Evolutionary conservation across 1,139 yeast genomes (phyloP), one percentile per base, ranked within the genome.

Genomic region (Hyphopichia wangnamkhiaoensis): DNA sequence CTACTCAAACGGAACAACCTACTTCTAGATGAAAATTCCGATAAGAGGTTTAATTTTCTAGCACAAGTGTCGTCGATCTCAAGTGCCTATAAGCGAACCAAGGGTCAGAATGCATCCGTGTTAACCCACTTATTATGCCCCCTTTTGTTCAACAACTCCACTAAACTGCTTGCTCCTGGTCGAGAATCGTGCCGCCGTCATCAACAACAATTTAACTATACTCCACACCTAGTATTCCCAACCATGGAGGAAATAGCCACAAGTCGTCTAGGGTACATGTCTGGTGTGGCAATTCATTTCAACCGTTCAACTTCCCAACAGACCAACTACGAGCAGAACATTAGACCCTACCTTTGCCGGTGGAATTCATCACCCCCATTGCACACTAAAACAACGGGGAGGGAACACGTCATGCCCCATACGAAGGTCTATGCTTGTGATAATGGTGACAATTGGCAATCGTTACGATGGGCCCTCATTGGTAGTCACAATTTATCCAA

Each of bases 401-500:
- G 76, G 31, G 72, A 64, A 34, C 40, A 44, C 1, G 61, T 65
- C 1, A 60, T 68, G 12, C 74, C 77, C 1, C 77, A 71, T 44
- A 67, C 61, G 5, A 71, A 71, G 45, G 44, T 68, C 34, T 66
- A 68, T 37, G 49, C 66, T 40, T 63, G 74, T 47, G 68, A 74
- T 61, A 56, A 76, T 71, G 58, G 68, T 49, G 79, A 78, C 48
- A 52, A 71, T 36, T 81, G 80, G 63, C 47, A 61, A 19, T 58
- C 77, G 1, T 49, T 82, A 2, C 72, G 75, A 39, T 84, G 90
- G 89, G 74, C 79, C 13, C 50, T 81, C n/a, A 65, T 81, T 56
- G 82, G 87, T 1, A 80, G 87, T 42, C 82, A 83, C 31, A 84
- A 84, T 52, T 52, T 82, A 26, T 80, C 87, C 20, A 73, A 74